Percentiles rank a stretch among this genome's conserved stretches.
phyloP scores from a whole-genome alignment of 2,329 filamentous ascomycete genomes.

The Colletotrichum karsti region DNA sequence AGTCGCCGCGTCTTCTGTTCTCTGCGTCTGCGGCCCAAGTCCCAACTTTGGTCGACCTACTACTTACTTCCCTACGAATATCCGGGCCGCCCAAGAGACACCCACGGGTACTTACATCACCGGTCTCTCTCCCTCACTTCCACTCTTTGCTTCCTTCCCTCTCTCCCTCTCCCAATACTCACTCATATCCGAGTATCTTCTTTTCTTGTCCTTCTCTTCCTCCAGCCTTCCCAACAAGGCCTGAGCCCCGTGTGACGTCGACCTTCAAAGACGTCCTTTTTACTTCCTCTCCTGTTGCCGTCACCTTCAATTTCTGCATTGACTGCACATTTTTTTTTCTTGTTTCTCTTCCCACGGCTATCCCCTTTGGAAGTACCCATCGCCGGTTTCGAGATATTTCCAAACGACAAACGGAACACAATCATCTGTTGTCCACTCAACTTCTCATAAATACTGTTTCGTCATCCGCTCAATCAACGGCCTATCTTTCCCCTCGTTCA shows the following conservation, averaged over 20 bases:
- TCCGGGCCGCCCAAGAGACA: neutral
- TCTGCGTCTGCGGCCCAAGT: neutral
- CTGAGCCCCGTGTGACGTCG: neutral
- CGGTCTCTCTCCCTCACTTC: neutral
- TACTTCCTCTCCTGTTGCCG: neutral
- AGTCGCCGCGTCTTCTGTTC: neutral
- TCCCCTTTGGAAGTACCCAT: constrained; percentile 1
- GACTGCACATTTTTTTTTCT: constrained; percentile 10
- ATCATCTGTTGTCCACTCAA: neutral
- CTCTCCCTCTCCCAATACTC: neutral
- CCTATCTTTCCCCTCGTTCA: neutral
- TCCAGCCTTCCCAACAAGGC: neutral
- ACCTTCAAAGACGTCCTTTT: neutral
- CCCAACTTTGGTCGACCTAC: neutral
- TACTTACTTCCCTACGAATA: too few relatives aligned
- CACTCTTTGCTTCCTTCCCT: neutral
- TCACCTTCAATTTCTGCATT: constrained; percentile 12
- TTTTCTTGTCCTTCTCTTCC: constrained; percentile 16
- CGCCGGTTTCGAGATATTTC: constrained; percentile 20
- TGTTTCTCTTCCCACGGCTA: neutral
- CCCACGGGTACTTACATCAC: constrained; percentile 10
- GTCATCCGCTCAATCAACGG: neutral
- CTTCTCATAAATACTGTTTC: neutral
- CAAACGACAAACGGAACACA: neutral
- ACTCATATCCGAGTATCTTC: constrained; percentile 6